Evolutionary conservation across 2,329 filamentous ascomycete species (phyloP).

Genomic region (Sporothrix protearum): DNA sequence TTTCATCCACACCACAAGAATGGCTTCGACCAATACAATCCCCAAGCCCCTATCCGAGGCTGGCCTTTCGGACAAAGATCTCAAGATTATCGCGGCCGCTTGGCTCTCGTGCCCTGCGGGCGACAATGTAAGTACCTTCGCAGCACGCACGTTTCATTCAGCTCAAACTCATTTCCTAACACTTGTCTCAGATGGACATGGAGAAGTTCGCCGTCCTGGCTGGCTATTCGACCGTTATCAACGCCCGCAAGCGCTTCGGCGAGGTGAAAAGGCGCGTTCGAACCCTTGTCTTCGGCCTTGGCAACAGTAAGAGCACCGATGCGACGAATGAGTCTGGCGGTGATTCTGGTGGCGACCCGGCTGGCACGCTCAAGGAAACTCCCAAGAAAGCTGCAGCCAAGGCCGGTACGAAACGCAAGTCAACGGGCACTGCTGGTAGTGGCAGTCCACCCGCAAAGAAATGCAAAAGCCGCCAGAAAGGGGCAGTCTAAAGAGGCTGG

Average conservation of each 20-base stretch:
- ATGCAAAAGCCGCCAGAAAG: background rate
- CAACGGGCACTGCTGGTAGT: background rate
- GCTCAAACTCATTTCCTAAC: background rate
- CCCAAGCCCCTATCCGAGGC: slow-evolving; percentile 19
- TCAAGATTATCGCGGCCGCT: slow-evolving; percentile 22
- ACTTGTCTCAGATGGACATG: slow-evolving; percentile 25
- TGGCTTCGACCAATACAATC: background rate
- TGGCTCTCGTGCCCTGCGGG: slow-evolving; percentile 20
- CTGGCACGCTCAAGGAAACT: background rate
- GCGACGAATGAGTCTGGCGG: background rate
- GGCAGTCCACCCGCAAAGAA: slow-evolving; percentile 3
- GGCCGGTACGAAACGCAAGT: slow-evolving; percentile 20
- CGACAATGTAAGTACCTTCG: slow-evolving; percentile 8
- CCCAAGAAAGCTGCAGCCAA: slow-evolving; percentile 1
- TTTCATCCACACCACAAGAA: background rate
- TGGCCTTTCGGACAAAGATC: slow-evolving; percentile 21
- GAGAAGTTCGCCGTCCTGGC: slow-evolving; percentile 26
- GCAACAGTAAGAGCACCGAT: background rate
- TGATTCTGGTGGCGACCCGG: background rate
- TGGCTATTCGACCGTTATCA: slow-evolving; percentile 24
- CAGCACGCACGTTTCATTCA: background rate
- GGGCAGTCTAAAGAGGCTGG: background rate
- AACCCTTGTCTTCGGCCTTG: slow-evolving; percentile 17
- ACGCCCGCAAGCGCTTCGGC: slow-evolving; percentile 53
- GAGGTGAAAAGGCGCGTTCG: slow-evolving; percentile 52